phyloP scores from a whole-genome alignment of 225 moss, liverwort and hornwort species.

The Pleurozium schreberi region DNA sequence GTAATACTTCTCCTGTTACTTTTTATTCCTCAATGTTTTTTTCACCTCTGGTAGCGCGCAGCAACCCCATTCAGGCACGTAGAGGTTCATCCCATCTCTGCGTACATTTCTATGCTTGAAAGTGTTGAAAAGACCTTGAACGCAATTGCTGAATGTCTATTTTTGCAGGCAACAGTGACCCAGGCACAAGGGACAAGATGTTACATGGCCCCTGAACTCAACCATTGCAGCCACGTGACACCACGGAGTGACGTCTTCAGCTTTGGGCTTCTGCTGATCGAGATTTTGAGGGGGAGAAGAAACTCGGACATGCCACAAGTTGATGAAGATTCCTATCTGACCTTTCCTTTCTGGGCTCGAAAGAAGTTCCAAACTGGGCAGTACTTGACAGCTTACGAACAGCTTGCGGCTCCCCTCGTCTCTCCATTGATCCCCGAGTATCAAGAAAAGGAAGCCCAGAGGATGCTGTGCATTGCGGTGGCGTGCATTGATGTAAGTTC shows the following conservation, averaged over 20 bases:
- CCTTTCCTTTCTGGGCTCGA: conserved; percentile 16
- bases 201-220: conserved; percentile 33
- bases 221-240: background rate
- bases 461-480: background rate
- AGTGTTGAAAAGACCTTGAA: background rate
- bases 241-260: conserved; percentile 19
- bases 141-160: background rate
- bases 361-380: background rate
- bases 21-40: too few species aligned
- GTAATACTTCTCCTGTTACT: too few species aligned
- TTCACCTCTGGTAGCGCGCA: too few species aligned
- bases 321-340: background rate
- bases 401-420: background rate
- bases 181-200: conserved; percentile 13
- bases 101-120: background rate
- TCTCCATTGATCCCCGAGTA: background rate
- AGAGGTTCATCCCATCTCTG: background rate
- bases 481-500: conserved; percentile 12
- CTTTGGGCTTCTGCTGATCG: conserved; percentile 15
- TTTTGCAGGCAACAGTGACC: background rate
- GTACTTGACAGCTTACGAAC: background rate
- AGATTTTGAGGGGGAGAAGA: background rate
- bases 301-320: background rate
- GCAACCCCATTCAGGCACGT: too few species aligned
- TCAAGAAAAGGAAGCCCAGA: conserved; percentile 2